phyloP scores from a whole-genome alignment of 164 flowering plant genomes.

The Buxus sempervirens region DNA sequence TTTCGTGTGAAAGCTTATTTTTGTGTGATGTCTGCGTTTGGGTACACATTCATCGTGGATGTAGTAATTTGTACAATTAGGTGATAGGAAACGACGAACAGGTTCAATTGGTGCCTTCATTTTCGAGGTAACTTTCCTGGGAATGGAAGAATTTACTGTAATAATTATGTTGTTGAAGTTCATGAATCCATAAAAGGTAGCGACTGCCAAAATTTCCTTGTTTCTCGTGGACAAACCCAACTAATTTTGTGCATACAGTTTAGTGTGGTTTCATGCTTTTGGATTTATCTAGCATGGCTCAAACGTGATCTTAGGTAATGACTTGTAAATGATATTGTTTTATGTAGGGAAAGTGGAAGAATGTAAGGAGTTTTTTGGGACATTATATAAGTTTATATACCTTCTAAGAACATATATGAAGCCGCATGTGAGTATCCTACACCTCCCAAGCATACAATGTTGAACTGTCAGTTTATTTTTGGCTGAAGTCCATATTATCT shows the following conservation, averaged over 20 bases:
- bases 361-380: constrained; percentile 61
- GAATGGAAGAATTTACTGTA: not conserved
- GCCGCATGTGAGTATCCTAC: constrained; percentile 65
- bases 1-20: not conserved
- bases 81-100: too few species aligned
- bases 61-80: too few species aligned
- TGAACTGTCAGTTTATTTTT: not conserved
- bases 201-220: not conserved
- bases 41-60: not conserved
- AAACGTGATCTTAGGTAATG: not conserved
- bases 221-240: not conserved
- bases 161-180: not conserved
- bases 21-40: not conserved
- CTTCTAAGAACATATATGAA: constrained; percentile 81
- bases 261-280: not conserved
- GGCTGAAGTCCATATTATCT: too few species aligned
- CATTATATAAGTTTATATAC: constrained; percentile 68
- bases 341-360: constrained; percentile 76
- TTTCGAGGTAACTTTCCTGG: not conserved
- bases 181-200: not conserved
- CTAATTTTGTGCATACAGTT: not conserved
- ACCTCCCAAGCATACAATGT: not conserved
- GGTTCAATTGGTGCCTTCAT: too few species aligned
- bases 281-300: not conserved
- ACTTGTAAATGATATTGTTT: not conserved